Conservation (phyloP, 768 basidiomycete species). For the Cyathus striatus region DNA sequence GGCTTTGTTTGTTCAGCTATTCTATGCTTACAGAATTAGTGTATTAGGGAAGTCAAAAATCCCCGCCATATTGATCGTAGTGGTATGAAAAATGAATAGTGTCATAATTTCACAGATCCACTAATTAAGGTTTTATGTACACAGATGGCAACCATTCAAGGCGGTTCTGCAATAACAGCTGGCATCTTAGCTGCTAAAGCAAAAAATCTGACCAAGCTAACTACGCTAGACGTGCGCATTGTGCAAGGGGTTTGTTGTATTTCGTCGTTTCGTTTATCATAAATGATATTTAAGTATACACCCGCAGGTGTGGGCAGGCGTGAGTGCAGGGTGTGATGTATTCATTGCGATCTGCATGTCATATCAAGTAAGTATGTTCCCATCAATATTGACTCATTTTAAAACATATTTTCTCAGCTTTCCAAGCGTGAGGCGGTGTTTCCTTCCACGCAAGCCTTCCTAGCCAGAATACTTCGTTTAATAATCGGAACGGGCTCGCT, state of each 20-base stretch:
- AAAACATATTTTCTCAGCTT: background rate
- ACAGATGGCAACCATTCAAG: background rate
- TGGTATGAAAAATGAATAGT: background rate
- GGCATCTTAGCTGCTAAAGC: background rate
- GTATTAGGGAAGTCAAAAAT: background rate
- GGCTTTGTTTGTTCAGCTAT: background rate
- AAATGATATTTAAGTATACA: background rate
- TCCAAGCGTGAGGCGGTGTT: background rate
- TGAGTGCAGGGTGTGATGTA: constrained; percentile 1
- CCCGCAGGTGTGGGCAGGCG: background rate
- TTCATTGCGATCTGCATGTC: background rate
- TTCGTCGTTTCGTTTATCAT: background rate
- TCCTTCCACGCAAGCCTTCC: background rate
- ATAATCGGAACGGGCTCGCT: background rate
- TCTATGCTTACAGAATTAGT: background rate
- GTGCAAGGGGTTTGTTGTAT: background rate
- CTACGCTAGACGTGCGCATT: background rate
- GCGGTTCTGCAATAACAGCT: background rate
- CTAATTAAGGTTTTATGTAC: background rate
- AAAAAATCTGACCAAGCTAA: background rate
- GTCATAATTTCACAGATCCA: background rate
- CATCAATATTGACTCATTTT: background rate
- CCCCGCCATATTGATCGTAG: background rate
- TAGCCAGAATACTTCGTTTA: background rate
- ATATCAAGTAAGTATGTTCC: background rate